Base-by-base conservation (phyloP, 768 basidiomycete genomes). In the Russula dissimulans region DNA sequence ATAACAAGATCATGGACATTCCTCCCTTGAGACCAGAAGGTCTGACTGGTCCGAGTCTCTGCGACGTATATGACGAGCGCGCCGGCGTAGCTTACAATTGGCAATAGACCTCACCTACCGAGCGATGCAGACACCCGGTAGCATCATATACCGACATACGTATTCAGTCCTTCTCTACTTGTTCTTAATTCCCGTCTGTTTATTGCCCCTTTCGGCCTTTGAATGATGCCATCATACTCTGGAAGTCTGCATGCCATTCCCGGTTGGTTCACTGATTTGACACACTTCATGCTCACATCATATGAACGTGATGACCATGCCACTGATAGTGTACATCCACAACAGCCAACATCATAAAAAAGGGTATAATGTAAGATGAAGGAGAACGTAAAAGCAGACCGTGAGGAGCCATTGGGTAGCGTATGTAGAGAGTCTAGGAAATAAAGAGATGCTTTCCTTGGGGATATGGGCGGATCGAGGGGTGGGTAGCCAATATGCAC, bases 321-420 rank as follows among this genome's bases (percentile, higher is more conserved):
- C 51, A 48, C 61, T 34, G 42, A 41, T 53, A 57, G 18, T 62
- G 41, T 62, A 62, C 61, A 62, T 42, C 61, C 61, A 62, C 45
- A 62, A 62, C 56, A 48, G 4, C 47, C 5, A 34, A 56, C 29
- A 11, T 46, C 41, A 36, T 22, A 52, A 51, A 31, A 31, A 54
- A 42, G 61, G 56, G 56, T 57, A 62, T 57, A 53, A 31, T n/a
- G 45, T 50, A 57, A 29, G 22, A 18, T n/a, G 56, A 57, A 54
- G 15, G 22, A 38, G 46, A 47, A 54, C 22, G 41, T 38, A 54
- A 44, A 32, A 57, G 32, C 50, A 56, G 51, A 39, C 56, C 18
- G 56, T 41, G 44, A 43, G n/a, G 4, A 53, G 43, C 32, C 44
- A 46, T 45, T 26, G 26, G 17, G 22, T 57, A 48, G 41, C 42